Evolutionary conservation across 169 alveolate genomes (phyloP), one percentile per base, ranked within the genome.

Genomic region (Cyclospora cayetanensis): DNA sequence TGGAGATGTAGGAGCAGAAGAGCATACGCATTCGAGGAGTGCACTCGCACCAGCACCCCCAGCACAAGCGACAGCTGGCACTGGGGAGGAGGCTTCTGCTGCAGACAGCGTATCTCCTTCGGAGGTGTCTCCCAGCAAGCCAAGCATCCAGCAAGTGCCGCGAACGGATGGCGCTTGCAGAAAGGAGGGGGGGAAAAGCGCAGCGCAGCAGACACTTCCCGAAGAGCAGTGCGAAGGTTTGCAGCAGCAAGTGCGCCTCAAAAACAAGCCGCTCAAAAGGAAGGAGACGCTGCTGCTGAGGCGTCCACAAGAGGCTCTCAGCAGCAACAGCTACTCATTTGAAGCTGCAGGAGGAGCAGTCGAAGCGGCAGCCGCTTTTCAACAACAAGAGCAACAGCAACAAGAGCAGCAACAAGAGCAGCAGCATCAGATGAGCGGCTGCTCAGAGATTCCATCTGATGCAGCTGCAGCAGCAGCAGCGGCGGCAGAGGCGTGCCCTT

Each of bases 391-490:
- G 39, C 25, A 29, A 43, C 80, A 68, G 39, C 80, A 9, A 43
- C 72, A 18, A 60, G 29, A 4, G 72, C 20, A 11, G 4, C 35
- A 60, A 60, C 7, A 18, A 11, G 72, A 60, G 72, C 72, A 9
- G 72, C 72, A 60, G 29, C 72, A 60, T 4, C 35, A 60, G n/a
- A 60, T 29, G n/a, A 22, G 12, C 35, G 72, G n/a, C 11, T 29
- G 11, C 34, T n/a, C 12, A 22, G 9, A 12, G 60, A 12, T 18
- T 50, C 60, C 60, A 12, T 18, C 60, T 50, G n/a, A n/a, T 18
- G 72, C 7, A 60, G 29, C 72, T 20, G 29, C 72, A 60, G 29
- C 72, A 60, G 72, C 72, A 60, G 72, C 72, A 60, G 72, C 72
- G n/a, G 72, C 72, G n/a, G 72, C 72, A 60, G 72, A 60, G 29